Conservation (phyloP, 306 rosid species). For the Albizia julibrissin region DNA sequence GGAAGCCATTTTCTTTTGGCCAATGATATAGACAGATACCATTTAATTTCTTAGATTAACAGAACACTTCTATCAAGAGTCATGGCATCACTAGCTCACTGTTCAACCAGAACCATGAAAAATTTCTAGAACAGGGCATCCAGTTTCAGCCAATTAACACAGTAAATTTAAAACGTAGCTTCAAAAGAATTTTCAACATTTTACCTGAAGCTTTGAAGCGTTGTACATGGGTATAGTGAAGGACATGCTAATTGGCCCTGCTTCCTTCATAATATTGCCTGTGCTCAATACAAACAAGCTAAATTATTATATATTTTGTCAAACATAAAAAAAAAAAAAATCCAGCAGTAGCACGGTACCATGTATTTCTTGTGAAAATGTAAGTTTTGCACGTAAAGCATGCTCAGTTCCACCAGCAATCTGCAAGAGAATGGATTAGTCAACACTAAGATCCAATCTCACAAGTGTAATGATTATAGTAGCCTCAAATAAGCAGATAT, state of each 20-base stretch:
- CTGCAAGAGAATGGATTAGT: conserved; percentile 47
- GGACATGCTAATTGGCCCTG: conserved; percentile 96
- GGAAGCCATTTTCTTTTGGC: not conserved
- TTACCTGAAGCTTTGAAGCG: conserved; percentile 51
- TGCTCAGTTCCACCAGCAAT: conserved; percentile 95
- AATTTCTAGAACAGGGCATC: not conserved
- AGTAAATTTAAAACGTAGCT: not conserved
- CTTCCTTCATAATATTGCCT: conserved; percentile 93
- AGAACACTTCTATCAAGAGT: not conserved
- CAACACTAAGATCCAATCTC: conserved; percentile 26
- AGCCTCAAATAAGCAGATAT: conserved; percentile 28
- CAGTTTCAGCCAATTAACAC: not conserved
- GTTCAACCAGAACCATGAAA: not conserved
- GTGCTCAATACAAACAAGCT: conserved; percentile 29
- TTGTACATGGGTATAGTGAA: conserved; percentile 92
- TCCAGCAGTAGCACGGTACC: conserved; percentile 46
- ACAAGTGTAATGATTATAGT: not conserved
- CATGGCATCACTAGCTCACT: not conserved
- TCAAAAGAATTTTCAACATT: not conserved
- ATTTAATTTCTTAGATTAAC: not conserved
- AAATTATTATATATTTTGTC: not conserved
- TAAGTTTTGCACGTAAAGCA: conserved; percentile 80
- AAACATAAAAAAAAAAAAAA: conserved; percentile 10
- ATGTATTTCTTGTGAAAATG: conserved; percentile 80
- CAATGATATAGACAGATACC: not conserved